phyloP scores from a whole-genome alignment of 1,284 basidiomycete species.

The Boletus smithii region DNA sequence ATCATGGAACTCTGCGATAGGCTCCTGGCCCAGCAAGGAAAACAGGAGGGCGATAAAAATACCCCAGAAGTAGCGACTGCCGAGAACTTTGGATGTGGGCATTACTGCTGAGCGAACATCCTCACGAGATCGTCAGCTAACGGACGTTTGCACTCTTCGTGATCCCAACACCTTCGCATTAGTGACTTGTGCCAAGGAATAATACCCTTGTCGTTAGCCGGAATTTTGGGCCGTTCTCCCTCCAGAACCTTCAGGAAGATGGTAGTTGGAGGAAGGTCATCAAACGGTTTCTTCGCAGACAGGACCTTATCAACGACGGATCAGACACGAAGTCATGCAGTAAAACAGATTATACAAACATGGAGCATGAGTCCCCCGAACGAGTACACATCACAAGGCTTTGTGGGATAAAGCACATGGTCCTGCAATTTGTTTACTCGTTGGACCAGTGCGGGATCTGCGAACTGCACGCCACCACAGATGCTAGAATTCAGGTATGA shows the following conservation, averaged over 20 bases:
- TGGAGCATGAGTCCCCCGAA: conserved; percentile 33
- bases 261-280: conserved; percentile 1
- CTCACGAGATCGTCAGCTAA: conserved; percentile 9
- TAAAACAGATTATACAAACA: conserved; percentile 16
- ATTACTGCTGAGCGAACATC: conserved; percentile 8
- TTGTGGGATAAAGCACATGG: conserved; percentile 19
- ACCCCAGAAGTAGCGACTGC: not conserved
- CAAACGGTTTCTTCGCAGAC: conserved; percentile 25
- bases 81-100: not conserved
- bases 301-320: conserved; percentile 14
- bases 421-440: conserved; percentile 1
- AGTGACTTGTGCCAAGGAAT: conserved; percentile 4
- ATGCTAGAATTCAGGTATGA: conserved; percentile 35
- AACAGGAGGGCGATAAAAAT: not conserved
- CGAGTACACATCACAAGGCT: conserved; percentile 32
- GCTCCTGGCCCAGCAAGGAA: conserved; percentile 1
- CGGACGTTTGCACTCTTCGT: conserved; percentile 18
- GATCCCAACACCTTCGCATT: conserved; percentile 25
- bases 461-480: conserved; percentile 34
- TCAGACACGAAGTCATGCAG: conserved; percentile 11
- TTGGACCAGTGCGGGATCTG: conserved; percentile 36
- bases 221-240: conserved; percentile 19
- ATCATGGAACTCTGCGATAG: too few species aligned
- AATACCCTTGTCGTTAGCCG: conserved; percentile 3
- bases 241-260: conserved; percentile 7